Conservation (phyloP, 352 stramenopile genomes). For the Globisporangium emineosum region DNA sequence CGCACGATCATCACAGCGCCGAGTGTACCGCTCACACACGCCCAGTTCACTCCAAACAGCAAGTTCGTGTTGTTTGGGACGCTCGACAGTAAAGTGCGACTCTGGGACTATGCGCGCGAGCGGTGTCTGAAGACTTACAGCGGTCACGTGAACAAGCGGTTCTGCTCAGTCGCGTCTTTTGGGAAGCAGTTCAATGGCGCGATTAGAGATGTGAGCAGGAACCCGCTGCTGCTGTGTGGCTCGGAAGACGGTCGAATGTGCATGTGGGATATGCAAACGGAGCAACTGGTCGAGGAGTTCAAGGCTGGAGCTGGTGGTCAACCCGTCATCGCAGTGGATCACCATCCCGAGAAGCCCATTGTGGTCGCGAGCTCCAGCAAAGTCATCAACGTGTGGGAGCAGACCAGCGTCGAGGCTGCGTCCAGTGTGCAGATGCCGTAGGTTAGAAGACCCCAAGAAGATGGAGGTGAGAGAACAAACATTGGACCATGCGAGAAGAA, state of each 20-base stretch:
- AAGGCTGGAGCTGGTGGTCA: constrained; percentile 37
- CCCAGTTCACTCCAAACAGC: constrained; percentile 93
- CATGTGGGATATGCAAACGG: constrained; percentile 90
- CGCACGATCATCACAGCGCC: constrained; percentile 87
- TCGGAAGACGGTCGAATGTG: constrained; percentile 92
- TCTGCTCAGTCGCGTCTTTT: constrained; percentile 87
- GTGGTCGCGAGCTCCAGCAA: constrained; percentile 84
- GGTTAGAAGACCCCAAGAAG: constrained; percentile 18
- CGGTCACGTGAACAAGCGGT: constrained; percentile 80
- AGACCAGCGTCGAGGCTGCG: neutral
- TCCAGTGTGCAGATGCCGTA: neutral
- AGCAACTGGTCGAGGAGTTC: constrained; percentile 41
- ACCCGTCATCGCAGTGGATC: constrained; percentile 86
- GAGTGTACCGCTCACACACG: constrained; percentile 62
- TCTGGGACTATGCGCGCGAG: constrained; percentile 86
- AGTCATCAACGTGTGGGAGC: constrained; percentile 51
- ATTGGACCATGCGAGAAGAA: neutral
- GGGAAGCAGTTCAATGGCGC: neutral
- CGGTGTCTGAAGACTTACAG: constrained; percentile 65
- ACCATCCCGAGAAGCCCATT: constrained; percentile 56
- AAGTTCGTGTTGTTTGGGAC: constrained; percentile 91
- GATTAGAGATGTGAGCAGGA: neutral
- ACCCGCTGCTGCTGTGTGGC: constrained; percentile 79
- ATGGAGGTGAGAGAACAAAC: neutral
- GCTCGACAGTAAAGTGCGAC: constrained; percentile 88